Percentiles rank a stretch among this genome's conserved stretches.
Conservation (phyloP, 2,329 filamentous ascomycete genomes). For the Plectosphaerella cucumerina region DNA sequence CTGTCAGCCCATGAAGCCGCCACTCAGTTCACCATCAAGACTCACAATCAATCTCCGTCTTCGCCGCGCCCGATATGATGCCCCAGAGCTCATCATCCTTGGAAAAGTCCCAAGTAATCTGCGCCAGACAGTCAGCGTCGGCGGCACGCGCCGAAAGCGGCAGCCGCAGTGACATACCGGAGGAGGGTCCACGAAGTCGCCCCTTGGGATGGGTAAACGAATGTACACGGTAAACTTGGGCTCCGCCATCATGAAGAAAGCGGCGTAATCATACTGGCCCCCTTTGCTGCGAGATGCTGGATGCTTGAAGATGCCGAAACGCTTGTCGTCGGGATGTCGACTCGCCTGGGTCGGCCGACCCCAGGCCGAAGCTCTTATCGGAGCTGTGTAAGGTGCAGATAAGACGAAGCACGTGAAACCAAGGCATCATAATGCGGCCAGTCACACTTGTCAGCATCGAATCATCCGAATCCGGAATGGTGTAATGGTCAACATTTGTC, state of each 20-base stretch:
- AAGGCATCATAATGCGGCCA: no score
- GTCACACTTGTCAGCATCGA: no score
- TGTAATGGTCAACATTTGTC: no score
- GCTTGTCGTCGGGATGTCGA: no score
- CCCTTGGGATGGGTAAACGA: conserved; percentile 81
- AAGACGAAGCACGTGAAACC: conserved; percentile 1
- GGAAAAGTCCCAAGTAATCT: conserved; percentile 83
- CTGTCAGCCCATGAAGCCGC: neutral
- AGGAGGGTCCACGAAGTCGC: conserved; percentile 85
- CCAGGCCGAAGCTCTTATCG: conserved; percentile 7
- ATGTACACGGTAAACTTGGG: conserved; percentile 74
- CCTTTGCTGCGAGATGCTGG: neutral
- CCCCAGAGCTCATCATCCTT: conserved; percentile 92
- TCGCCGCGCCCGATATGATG: conserved; percentile 75
- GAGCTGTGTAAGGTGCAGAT: conserved; percentile 8
- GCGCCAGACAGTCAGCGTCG: conserved; percentile 16
- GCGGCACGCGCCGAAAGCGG: conserved; percentile 4
- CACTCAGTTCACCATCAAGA: conserved; percentile 8
- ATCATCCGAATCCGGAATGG: no score
- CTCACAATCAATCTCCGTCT: conserved; percentile 84
- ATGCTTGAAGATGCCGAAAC: no score
- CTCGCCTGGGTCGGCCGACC: no score
- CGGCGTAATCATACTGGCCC: conserved; percentile 3
- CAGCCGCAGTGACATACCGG: conserved; percentile 51
- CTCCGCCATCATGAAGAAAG: conserved; percentile 36